phyloP scores from a whole-genome alignment of 78 protist species.

The Dictyostelium purpureum region DNA sequence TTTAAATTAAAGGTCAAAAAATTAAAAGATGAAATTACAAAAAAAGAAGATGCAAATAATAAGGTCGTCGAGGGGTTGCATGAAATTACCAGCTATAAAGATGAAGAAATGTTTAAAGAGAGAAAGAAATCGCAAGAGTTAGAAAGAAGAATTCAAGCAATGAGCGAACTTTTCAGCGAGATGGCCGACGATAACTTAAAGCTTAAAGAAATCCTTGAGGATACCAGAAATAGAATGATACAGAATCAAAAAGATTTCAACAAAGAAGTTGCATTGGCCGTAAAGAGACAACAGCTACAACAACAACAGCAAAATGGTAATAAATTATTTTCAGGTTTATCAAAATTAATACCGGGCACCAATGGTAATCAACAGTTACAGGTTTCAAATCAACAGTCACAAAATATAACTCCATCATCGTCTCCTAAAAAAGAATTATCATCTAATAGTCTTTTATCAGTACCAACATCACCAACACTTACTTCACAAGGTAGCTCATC shows the following conservation, averaged over 20 bases:
- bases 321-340: constrained; percentile 37
- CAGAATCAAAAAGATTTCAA: constrained; percentile 56
- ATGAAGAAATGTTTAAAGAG: constrained; percentile 34
- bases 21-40: neutral
- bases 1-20: neutral
- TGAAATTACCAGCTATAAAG: constrained; percentile 45
- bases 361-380: neutral
- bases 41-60: neutral
- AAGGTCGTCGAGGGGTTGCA: constrained; percentile 49
- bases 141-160: constrained; percentile 33
- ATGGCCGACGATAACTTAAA: constrained; percentile 63
- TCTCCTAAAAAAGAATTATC: neutral
- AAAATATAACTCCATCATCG: constrained; percentile 1
- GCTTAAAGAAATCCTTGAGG: constrained; percentile 39
- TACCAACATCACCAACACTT: neutral
- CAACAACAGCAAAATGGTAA: constrained; percentile 11
- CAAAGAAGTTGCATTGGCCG: constrained; percentile 43
- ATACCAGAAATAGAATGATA: constrained; percentile 50
- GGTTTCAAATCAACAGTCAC: too few relatives aligned
- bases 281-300: constrained; percentile 13
- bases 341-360: constrained; percentile 3
- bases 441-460: neutral
- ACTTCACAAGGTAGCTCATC: neutral
- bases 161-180: constrained; percentile 50
- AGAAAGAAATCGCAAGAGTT: constrained; percentile 39